Conservation (phyloP, 2,329 filamentous ascomycete genomes). For the Xylaria sp. region DNA sequence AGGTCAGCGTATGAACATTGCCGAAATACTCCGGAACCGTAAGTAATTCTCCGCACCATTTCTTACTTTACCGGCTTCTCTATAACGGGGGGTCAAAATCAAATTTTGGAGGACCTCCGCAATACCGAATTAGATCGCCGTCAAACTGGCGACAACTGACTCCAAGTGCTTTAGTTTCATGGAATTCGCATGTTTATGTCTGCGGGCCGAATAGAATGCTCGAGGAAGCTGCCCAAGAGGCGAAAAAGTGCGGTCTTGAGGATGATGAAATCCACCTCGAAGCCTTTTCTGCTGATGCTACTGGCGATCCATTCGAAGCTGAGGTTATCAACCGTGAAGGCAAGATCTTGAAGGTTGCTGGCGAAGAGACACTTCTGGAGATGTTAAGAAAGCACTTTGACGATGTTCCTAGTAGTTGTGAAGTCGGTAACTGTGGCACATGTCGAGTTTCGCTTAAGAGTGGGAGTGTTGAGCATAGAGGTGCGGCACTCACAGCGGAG, state of each 20-base stretch:
- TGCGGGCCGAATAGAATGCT: constrained; percentile 70
- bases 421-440: constrained; percentile 66
- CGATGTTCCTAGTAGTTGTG: constrained; percentile 60
- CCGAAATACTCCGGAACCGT: constrained; percentile 55
- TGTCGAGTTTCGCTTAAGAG: constrained; percentile 58
- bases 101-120: background rate
- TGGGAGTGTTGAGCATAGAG: constrained; percentile 62
- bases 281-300: constrained; percentile 64
- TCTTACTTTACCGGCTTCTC: background rate
- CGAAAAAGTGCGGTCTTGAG: constrained; percentile 56
- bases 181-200: constrained; percentile 69
- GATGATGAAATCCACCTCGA: constrained; percentile 69
- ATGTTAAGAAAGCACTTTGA: constrained; percentile 58
- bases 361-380: constrained; percentile 63
- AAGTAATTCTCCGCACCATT: background rate
- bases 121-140: background rate
- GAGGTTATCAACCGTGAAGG: constrained; percentile 57
- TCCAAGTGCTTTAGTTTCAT: constrained; percentile 49
- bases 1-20: constrained; percentile 65
- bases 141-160: background rate
- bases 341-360: constrained; percentile 58
- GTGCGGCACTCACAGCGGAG: constrained; percentile 58
- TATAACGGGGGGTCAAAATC: background rate
- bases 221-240: constrained; percentile 59
- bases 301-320: constrained; percentile 70